Conservation (phyloP, 2,329 filamentous ascomycete genomes). For the Zymoseptoria brevis region DNA sequence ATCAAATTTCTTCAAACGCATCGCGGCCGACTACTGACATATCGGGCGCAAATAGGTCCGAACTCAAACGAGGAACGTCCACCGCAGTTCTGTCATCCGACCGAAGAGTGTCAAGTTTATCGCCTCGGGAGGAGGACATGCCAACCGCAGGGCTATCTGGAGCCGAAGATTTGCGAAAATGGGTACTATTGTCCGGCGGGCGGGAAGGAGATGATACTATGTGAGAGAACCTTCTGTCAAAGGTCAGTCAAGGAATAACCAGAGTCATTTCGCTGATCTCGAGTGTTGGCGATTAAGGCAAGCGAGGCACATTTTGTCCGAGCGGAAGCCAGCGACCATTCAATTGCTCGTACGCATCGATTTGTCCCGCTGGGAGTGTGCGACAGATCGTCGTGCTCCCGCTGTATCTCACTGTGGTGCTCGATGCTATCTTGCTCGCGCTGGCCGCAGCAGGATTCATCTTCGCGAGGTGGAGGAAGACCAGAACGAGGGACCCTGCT, state of each 20-base stretch:
- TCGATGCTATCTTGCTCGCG: conserved; percentile 9
- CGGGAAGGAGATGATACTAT: conserved; percentile 32
- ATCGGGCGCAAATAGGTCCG: conserved; percentile 13
- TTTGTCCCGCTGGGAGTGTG: conserved; percentile 39
- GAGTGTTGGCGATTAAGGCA: conserved; percentile 13
- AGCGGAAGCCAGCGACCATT: conserved; percentile 42
- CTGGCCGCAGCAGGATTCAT: conserved; percentile 17
- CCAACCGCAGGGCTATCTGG: conserved; percentile 34
- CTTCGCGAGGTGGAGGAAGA: conserved; percentile 32
- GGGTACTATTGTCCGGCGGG: conserved; percentile 44
- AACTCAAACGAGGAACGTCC: conserved; percentile 21
- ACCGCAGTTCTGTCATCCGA: conserved; percentile 28
- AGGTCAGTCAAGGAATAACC: conserved; percentile 16
- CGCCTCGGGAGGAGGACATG: conserved; percentile 20
- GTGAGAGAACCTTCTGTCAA: conserved; percentile 15
- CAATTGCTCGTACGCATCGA: conserved; percentile 40
- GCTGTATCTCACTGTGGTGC: conserved; percentile 35
- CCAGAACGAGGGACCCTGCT: conserved; percentile 25
- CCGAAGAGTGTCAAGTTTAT: conserved; percentile 17
- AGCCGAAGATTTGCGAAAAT: conserved; percentile 44
- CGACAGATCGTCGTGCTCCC: conserved; percentile 41
- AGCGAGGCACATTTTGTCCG: conserved; percentile 45
- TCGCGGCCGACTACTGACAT: not conserved
- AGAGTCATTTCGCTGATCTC: conserved; percentile 31
- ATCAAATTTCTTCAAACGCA: not conserved